Evolutionary conservation across 2,329 filamentous ascomycete species (phyloP).

Genomic region (Colletotrichum sp.): DNA sequence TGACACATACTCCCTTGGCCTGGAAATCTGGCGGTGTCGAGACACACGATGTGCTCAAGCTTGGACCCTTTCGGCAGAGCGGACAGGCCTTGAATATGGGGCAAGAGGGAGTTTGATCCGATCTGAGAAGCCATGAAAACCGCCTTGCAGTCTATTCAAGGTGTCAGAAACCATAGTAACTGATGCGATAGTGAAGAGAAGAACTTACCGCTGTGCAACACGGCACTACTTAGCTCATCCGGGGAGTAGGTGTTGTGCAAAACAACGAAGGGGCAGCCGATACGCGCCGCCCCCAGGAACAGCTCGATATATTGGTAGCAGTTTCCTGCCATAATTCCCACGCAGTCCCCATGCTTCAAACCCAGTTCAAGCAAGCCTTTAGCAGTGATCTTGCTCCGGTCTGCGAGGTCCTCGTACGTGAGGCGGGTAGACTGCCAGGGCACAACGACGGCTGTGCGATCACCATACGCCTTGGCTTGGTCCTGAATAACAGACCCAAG

Average conservation of each 20-base stretch:
- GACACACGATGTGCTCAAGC: not conserved
- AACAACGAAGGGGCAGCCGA: not conserved
- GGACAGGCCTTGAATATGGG: not conserved
- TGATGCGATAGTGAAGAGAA: not conserved
- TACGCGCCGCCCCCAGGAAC: not conserved
- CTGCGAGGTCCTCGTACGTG: not conserved
- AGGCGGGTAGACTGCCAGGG: not conserved
- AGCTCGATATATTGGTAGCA: not conserved
- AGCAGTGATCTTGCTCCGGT: not conserved
- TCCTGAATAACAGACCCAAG: not conserved
- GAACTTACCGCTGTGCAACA: not conserved
- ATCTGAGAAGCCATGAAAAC: not conserved
- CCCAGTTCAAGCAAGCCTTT: not conserved
- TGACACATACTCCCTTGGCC: not conserved
- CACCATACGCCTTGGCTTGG: not conserved
- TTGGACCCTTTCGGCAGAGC: not conserved
- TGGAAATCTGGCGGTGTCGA: not conserved
- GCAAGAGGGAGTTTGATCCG: not conserved
- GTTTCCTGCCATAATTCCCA: not conserved
- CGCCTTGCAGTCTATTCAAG: not conserved
- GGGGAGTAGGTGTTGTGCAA: not conserved
- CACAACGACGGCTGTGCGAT: not conserved
- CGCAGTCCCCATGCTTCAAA: not conserved
- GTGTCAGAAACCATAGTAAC: not conserved
- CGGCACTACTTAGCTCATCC: not conserved